Evolutionary conservation across 345 rosid species (phyloP).

Genomic region (Mangifera indica): DNA sequence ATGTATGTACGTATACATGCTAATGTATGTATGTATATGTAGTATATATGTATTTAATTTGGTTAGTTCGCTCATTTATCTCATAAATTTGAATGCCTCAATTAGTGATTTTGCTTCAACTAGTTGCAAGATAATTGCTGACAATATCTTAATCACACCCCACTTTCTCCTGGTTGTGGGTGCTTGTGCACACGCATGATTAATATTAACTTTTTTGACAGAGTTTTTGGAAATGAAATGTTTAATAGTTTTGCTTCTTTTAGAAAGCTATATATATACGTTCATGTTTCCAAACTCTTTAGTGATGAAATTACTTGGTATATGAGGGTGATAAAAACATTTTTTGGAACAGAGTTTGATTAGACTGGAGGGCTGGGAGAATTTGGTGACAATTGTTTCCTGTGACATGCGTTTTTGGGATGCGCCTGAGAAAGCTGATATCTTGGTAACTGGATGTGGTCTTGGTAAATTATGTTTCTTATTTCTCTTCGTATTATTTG

Average conservation of each 20-base stretch:
- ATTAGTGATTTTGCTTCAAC: neutral
- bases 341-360: constrained; percentile 70
- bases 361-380: constrained; percentile 92
- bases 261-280: too few species aligned
- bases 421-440: constrained; percentile 96
- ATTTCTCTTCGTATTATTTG: constrained; percentile 2
- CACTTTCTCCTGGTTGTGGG: neutral
- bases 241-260: neutral
- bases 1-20: too few species aligned
- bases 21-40: too few species aligned
- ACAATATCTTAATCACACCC: neutral
- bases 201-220: neutral
- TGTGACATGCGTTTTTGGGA: constrained; percentile 96
- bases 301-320: constrained; percentile 8
- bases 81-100: neutral
- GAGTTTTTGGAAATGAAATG: neutral
- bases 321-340: constrained; percentile 13
- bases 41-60: neutral
- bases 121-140: neutral
- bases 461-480: neutral
- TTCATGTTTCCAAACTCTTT: constrained; percentile 2
- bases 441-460: constrained; percentile 51
- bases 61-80: neutral
- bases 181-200: neutral
- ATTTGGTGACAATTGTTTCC: constrained; percentile 73